phyloP scores from a whole-genome alignment of 2,329 filamentous ascomycete genomes.

The Ophiostoma tasmaniense region DNA sequence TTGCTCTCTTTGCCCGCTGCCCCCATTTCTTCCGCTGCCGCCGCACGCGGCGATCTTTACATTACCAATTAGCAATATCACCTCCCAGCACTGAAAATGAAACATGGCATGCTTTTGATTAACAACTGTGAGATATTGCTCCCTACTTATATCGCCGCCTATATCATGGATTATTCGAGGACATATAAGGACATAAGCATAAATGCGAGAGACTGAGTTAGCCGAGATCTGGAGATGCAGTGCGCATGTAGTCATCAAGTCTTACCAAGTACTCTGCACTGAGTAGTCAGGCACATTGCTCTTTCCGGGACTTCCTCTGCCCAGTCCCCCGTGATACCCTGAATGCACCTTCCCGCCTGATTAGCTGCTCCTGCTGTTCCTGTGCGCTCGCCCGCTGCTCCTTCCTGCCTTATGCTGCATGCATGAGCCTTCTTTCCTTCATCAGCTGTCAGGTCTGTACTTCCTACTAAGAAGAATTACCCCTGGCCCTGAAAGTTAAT shows the following conservation, averaged over 20 bases:
- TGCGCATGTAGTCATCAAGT: neutral
- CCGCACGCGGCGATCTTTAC: neutral
- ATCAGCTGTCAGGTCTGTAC: neutral
- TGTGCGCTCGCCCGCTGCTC: constrained; percentile 5
- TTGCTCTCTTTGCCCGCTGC: neutral
- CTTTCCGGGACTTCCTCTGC: neutral
- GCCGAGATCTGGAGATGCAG: neutral
- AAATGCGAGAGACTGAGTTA: neutral
- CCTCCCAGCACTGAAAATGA: constrained; percentile 14
- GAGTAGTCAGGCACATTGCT: neutral
- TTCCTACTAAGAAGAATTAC: neutral
- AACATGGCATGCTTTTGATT: constrained; percentile 8
- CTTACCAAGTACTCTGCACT: neutral
- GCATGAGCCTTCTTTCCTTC: neutral
- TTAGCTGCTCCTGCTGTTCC: neutral
- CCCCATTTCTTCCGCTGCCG: neutral
- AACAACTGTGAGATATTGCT: neutral
- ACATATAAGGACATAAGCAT: neutral
- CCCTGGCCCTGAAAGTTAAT: neutral
- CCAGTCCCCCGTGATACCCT: neutral
- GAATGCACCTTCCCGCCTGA: neutral
- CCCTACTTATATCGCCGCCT: neutral
- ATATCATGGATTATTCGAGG: too few relatives aligned
- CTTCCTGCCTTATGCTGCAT: neutral
- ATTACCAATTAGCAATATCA: neutral